A percentile compares a stretch with the other conserved stretches of the same genome.
Evolutionary conservation across 306 rosid species (phyloP).

Genomic region (Vigna nakashimae): DNA sequence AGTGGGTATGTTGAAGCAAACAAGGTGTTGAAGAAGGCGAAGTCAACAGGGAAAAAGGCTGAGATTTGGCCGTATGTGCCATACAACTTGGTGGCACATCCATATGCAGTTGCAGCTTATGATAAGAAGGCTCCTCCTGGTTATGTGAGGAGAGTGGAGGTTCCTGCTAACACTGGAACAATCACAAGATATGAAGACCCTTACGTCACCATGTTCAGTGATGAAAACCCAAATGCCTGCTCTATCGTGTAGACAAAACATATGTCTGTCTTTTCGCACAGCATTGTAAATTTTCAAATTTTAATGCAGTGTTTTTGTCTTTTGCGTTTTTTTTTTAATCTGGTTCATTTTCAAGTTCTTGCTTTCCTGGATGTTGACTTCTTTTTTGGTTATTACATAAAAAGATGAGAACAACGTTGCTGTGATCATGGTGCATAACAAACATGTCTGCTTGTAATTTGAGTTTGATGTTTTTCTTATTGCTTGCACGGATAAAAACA

Average conservation of each 20-base stretch:
- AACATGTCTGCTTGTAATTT: no score
- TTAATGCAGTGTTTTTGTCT: conserved; percentile 45
- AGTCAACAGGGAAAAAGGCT: conserved; percentile 87
- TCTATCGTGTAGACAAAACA: conserved; percentile 71
- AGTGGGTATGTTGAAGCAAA: conserved; percentile 82
- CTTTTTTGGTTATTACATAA: conserved; percentile 19
- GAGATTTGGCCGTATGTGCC: conserved; percentile 99
- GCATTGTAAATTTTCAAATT: conserved; percentile 56
- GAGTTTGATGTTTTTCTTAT: no score
- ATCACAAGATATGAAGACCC: conserved; percentile 81
- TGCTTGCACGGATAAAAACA: no score
- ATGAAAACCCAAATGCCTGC: conserved; percentile 98
- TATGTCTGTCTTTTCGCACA: neutral
- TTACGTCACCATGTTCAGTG: conserved; percentile 87
- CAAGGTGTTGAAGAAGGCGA: conserved; percentile 94
- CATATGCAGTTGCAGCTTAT: conserved; percentile 77
- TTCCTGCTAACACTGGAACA: conserved; percentile 54
- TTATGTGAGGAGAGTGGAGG: conserved; percentile 79
- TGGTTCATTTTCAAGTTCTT: conserved; percentile 40
- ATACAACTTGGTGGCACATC: conserved; percentile 84
- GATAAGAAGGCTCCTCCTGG: conserved; percentile 99
- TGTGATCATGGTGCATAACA: conserved; percentile 8
- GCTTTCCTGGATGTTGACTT: conserved; percentile 39
- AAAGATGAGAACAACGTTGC: conserved; percentile 48
- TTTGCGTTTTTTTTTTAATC: neutral